Percentiles rank a stretch among this genome's conserved stretches.
phyloP scores from a whole-genome alignment of 148 eudicot genomes.

The Rhododendron vialii region DNA sequence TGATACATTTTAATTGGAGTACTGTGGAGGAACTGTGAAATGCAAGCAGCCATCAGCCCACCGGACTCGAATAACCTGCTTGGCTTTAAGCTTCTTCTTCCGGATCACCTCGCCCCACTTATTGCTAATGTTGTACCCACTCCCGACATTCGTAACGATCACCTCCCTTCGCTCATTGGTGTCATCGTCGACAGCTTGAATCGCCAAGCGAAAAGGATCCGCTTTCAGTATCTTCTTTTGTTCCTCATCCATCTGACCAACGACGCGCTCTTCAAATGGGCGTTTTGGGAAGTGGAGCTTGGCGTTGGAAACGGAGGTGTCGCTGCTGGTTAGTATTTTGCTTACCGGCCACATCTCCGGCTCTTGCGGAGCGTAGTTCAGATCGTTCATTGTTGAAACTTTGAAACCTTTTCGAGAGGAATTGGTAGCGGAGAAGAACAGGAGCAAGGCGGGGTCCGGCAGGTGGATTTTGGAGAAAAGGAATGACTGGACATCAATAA shows the following conservation, averaged over 20 bases:
- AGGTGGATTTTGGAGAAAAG: not conserved
- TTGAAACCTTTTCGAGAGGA: not conserved
- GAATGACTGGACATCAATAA: not conserved
- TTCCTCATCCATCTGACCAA: not conserved
- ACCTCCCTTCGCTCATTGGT: slow-evolving; percentile 7
- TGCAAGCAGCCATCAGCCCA: slow-evolving; percentile 17
- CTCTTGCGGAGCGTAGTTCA: slow-evolving; percentile 13
- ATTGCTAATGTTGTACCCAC: slow-evolving; percentile 11
- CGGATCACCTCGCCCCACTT: slow-evolving; percentile 13
- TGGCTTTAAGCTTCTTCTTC: slow-evolving; percentile 2
- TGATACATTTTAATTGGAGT: not conserved
- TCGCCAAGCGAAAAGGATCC: slow-evolving; percentile 6
- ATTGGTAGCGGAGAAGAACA: not conserved
- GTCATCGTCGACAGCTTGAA: slow-evolving; percentile 3
- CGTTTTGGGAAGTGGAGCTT: slow-evolving; percentile 10
- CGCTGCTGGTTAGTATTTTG: slow-evolving; percentile 12
- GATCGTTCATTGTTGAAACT: not conserved
- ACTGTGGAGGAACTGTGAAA: slow-evolving; percentile 5
- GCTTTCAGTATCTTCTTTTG: slow-evolving; percentile 7
- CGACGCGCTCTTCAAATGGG: slow-evolving; percentile 4
- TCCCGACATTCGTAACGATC: slow-evolving; percentile 6
- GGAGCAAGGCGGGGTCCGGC: not conserved
- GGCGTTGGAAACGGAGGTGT: slow-evolving; percentile 10
- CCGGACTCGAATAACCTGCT: slow-evolving; percentile 14
- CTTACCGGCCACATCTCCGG: slow-evolving; percentile 15